Conservation (phyloP, 495 filamentous ascomycete species). For the Annulohypoxylon moriforme region DNA sequence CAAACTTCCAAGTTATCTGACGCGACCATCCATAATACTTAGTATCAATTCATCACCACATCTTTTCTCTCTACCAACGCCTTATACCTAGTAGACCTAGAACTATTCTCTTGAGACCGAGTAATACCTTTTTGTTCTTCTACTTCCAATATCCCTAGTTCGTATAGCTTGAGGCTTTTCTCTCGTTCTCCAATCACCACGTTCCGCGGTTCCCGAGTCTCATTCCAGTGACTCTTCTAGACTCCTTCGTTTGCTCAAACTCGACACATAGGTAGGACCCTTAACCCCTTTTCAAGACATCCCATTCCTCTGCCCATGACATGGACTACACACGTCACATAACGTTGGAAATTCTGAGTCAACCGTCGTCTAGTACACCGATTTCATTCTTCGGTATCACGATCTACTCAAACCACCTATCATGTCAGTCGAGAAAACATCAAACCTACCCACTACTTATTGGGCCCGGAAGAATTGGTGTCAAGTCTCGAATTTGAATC, state of each 20-base stretch:
- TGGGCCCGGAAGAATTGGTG: background rate
- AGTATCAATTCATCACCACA: background rate
- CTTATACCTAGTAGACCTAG: constrained; percentile 16
- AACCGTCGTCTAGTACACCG: constrained; percentile 41
- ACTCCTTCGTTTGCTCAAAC: constrained; percentile 30
- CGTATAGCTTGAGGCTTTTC: constrained; percentile 3
- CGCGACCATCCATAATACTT: constrained; percentile 6
- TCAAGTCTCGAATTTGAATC: constrained; percentile 1
- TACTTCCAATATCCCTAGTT: constrained; percentile 2
- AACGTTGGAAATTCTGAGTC: constrained; percentile 21
- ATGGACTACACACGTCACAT: constrained; percentile 29
- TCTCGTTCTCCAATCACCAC: constrained; percentile 1
- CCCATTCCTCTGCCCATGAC: constrained; percentile 40
- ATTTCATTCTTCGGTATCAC: constrained; percentile 45
- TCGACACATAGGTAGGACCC: constrained; percentile 41
- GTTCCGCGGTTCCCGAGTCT: constrained; percentile 16
- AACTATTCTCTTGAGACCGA: constrained; percentile 16
- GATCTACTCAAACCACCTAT: constrained; percentile 14
- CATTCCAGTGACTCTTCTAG: constrained; percentile 47
- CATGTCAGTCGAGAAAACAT: constrained; percentile 25
- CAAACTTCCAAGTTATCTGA: background rate
- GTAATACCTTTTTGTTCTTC: background rate
- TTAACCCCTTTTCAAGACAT: constrained; percentile 42
- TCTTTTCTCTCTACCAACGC: constrained; percentile 4
- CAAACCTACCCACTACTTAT: constrained; percentile 5